Base-by-base conservation (phyloP, 2,329 filamentous ascomycete genomes). In the Colletotrichum sp. region DNA sequence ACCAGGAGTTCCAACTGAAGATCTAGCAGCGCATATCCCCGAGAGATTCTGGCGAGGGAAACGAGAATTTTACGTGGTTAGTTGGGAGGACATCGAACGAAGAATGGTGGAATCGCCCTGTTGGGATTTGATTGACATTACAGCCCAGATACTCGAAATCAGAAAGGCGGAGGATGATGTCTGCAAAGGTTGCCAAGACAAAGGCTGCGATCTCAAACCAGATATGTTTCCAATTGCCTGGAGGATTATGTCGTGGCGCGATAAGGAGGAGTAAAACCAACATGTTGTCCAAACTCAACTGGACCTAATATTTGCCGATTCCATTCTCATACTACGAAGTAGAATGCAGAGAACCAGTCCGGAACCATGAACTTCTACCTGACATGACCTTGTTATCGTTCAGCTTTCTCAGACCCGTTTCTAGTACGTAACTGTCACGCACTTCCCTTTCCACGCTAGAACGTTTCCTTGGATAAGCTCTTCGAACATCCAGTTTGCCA, bases 401-500 rank as follows among this genome's bases (percentile, higher is more conserved):
- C n/a, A 21, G 43, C 43, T 21, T 52, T 21, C n/a, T 21, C n/a
- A 8, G n/a, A 52, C 43, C 0, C 1, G 18, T 8, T 30, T 61
- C 28, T 36, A 68, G 2, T 58, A 68, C 1, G 66, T 68, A n/a
- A 68, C n/a, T 32, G 66, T 68, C 3, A 68, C 66, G 2, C 66
- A 68, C 30, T 58, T 68, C 13, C 48, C 66, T 1, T 68, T 60
- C 66, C 52, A 68, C 8, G 18, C 15, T 1, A 10, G 3, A 4
- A 38, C 8, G 18, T 68, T 58, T 12, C 24, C 66, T 58, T 70
- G 30, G 0, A 74, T 34, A 15, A 74, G 43, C 56, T 74, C 56
- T 12, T 74, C 48, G 12, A 70, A 74, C 43, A 74, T 66, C 72
- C 72, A 74, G 8, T 64, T 65, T 21, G 66, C 72, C 61, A 74